Conservation (phyloP, 225 moss, liverwort and hornwort genomes). For the Marchantia paleacea region DNA sequence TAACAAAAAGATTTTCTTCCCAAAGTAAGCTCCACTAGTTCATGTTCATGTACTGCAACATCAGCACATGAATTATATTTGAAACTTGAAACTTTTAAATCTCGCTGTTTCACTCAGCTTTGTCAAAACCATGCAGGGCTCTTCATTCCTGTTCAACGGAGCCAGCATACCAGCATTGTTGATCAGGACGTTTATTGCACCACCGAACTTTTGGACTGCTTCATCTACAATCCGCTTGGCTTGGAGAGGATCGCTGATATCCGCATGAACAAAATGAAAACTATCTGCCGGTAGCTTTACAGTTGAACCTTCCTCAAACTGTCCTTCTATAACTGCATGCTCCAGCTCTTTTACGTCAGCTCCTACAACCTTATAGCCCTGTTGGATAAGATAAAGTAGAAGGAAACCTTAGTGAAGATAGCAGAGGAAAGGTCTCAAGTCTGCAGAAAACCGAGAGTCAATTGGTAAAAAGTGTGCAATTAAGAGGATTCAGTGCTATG, state of each 20-base stretch:
- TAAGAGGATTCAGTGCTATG: not conserved
- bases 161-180: slow-evolving; percentile 51
- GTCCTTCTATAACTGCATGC: slow-evolving; percentile 5
- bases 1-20: not conserved
- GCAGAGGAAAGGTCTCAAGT: too few species aligned
- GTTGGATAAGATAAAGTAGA: not conserved
- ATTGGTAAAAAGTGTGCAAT: too few species aligned
- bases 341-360: slow-evolving; percentile 40
- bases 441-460: too few species aligned
- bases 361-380: slow-evolving; percentile 67
- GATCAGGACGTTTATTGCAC: slow-evolving; percentile 49
- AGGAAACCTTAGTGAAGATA: too few species aligned
- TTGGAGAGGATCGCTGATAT: slow-evolving; percentile 42
- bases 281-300: slow-evolving; percentile 27
- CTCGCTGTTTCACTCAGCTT: not conserved
- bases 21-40: not conserved
- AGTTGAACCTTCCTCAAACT: not conserved
- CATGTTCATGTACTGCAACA: not conserved
- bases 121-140: not conserved
- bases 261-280: slow-evolving; percentile 55
- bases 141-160: not conserved
- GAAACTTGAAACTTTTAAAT: not conserved
- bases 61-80: not conserved
- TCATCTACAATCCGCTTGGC: slow-evolving; percentile 43
- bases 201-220: slow-evolving; percentile 40